A percentile compares a stretch with the other conserved stretches of the same genome.
These are phyloP conservation scores for Lachancea mirantina DNA, from an alignment of 805 yeast genomes.

Conservation along the genomic window DNA sequence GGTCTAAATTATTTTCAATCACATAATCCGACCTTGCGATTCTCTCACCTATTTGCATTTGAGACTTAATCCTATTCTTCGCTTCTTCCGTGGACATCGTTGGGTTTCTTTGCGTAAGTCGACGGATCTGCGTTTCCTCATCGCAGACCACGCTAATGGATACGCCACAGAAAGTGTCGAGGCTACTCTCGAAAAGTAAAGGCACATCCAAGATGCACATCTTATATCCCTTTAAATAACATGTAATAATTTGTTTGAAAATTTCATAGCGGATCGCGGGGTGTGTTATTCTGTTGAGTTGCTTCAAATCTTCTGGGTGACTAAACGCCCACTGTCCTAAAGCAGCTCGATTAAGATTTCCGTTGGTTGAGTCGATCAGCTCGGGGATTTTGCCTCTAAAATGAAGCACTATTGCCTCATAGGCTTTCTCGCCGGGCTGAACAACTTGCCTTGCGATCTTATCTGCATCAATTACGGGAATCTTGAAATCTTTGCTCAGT, in stretches of 20 bases:
- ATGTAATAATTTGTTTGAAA: slow-evolving; percentile 43
- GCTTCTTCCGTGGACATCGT: slow-evolving; percentile 63
- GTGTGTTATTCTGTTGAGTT: slow-evolving; percentile 72
- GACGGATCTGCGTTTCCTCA: slow-evolving; percentile 47
- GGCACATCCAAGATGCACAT: slow-evolving; percentile 86
- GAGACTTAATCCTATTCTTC: slow-evolving; percentile 61
- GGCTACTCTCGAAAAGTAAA: slow-evolving; percentile 69
- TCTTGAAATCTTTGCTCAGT: slow-evolving; percentile 42
- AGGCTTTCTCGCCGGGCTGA: slow-evolving; percentile 69
- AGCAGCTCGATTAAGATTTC: slow-evolving; percentile 52
- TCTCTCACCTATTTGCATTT: slow-evolving; percentile 59
- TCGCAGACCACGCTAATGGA: slow-evolving; percentile 63
- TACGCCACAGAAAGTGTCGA: slow-evolving; percentile 64
- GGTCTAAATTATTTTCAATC: slow-evolving; percentile 50
- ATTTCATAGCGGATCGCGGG: slow-evolving; percentile 73
- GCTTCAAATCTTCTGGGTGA: slow-evolving; percentile 47
- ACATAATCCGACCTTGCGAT: slow-evolving; percentile 55
- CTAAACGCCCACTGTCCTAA: slow-evolving; percentile 77
- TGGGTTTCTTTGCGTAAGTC: slow-evolving; percentile 63
- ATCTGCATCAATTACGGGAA: slow-evolving; percentile 84
- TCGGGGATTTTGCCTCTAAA: slow-evolving; percentile 52
- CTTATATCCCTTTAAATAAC: slow-evolving; percentile 51
- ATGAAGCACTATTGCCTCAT: slow-evolving; percentile 51
- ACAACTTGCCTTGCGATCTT: slow-evolving; percentile 80
- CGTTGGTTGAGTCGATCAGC: slow-evolving; percentile 34